These are phyloP conservation scores for Chenopodium quinoa DNA, from an alignment of 148 eudicot genomes.

Conservation along the genomic window DNA sequence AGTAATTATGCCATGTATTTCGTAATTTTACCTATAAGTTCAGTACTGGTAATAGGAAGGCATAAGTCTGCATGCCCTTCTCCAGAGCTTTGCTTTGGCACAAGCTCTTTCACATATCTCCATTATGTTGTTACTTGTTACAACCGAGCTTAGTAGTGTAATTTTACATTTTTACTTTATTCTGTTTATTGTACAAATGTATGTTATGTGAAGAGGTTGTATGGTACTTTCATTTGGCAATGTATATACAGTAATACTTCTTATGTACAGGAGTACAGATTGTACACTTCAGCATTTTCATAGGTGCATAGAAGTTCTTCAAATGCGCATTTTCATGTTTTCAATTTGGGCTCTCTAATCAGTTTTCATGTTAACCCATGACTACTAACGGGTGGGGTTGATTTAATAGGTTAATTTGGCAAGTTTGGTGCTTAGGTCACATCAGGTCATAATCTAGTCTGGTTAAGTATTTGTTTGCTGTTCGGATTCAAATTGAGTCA, in stretches of 20 bases:
- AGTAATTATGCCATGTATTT: background rate
- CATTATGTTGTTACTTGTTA: background rate
- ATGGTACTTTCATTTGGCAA: background rate
- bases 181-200: background rate
- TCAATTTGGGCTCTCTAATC: no score
- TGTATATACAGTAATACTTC: background rate
- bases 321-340: no score
- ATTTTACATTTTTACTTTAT: background rate
- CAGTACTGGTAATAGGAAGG: background rate
- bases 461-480: no score
- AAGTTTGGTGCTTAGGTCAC: no score
- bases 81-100: background rate
- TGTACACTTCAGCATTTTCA: background rate
- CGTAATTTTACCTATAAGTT: background rate
- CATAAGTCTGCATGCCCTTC: background rate
- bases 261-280: background rate
- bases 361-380: no score
- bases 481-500: no score
- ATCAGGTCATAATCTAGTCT: no score
- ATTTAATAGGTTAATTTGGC: no score
- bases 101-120: background rate
- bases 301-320: background rate
- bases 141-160: background rate
- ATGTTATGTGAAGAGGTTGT: background rate
- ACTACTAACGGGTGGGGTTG: no score